Percentiles rank a stretch among this genome's conserved stretches.
Evolutionary conservation across 441 rosid genomes (phyloP).

Genomic region (Pelargonium fulgidum): DNA sequence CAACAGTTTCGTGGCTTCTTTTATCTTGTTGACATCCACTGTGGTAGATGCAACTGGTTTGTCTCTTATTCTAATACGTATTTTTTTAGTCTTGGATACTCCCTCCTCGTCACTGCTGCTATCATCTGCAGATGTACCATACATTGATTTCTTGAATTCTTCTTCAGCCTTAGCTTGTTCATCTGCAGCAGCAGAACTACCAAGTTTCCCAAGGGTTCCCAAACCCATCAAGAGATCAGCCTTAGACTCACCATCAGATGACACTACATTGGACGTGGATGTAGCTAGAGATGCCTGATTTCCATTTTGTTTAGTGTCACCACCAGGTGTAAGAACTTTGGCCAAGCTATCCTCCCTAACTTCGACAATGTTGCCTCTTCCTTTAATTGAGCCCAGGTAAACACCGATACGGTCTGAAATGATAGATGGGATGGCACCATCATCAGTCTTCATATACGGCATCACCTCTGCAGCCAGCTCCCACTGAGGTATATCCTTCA

Average conservation of each 20-base stretch:
- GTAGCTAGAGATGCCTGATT: constrained; percentile 34
- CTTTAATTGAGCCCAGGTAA: constrained; percentile 85
- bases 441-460: constrained; percentile 97
- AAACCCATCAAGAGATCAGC: constrained; percentile 67
- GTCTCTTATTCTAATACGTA: constrained; percentile 49
- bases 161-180: constrained; percentile 96
- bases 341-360: constrained; percentile 82
- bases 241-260: constrained; percentile 39
- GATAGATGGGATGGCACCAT: constrained; percentile 82
- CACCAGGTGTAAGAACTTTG: constrained; percentile 48
- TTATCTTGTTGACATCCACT: constrained; percentile 84
- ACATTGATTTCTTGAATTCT: constrained; percentile 92
- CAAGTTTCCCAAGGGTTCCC: constrained; percentile 52
- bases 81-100: constrained; percentile 53
- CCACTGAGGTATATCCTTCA: constrained; percentile 88
- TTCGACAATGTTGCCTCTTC: constrained; percentile 85
- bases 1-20: constrained; percentile 83
- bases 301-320: constrained; percentile 42
- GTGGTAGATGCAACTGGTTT: constrained; percentile 67
- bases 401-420: constrained; percentile 90
- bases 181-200: constrained; percentile 46
- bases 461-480: constrained; percentile 92
- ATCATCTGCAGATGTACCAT: constrained; percentile 67
- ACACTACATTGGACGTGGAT: constrained; percentile 38
- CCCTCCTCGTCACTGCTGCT: constrained; percentile 98